Conservation (phyloP, 208 protist genomes). For the Leptomonas pyrrhocoris region DNA sequence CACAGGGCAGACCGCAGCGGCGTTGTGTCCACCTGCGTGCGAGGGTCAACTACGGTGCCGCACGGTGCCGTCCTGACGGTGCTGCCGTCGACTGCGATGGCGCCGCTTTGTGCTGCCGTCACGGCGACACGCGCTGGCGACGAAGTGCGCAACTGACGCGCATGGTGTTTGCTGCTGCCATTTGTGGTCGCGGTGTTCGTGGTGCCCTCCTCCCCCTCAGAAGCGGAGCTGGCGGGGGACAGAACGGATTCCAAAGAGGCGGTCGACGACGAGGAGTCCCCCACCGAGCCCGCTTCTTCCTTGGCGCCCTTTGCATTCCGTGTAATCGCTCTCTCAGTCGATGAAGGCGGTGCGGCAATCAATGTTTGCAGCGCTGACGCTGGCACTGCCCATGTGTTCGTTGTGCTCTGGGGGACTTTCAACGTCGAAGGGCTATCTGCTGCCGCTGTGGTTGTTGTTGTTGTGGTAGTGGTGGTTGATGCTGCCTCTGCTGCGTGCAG, state of each 20-base stretch:
- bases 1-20: conserved; percentile 52
- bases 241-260: background rate
- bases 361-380: background rate
- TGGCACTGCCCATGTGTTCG: background rate
- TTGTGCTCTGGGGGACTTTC: background rate
- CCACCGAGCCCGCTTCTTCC: conserved; percentile 6
- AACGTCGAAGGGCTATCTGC: background rate
- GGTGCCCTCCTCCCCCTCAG: background rate
- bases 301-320: background rate
- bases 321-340: background rate
- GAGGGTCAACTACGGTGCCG: conserved; percentile 45
- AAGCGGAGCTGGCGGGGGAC: conserved; percentile 3
- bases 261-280: conserved; percentile 3
- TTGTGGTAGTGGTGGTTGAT: background rate
- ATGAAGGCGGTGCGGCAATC: background rate
- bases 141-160: background rate
- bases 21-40: conserved; percentile 45
- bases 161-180: too few species aligned
- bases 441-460: background rate
- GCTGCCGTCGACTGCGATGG: background rate
- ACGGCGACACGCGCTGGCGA: conserved; percentile 16
- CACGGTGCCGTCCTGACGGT: background rate
- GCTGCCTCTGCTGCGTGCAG: conserved; percentile 14
- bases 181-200: background rate
- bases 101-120: conserved; percentile 1